Evolutionary conservation across 306 rosid species (phyloP).

Genomic region (Quercus wislizeni): DNA sequence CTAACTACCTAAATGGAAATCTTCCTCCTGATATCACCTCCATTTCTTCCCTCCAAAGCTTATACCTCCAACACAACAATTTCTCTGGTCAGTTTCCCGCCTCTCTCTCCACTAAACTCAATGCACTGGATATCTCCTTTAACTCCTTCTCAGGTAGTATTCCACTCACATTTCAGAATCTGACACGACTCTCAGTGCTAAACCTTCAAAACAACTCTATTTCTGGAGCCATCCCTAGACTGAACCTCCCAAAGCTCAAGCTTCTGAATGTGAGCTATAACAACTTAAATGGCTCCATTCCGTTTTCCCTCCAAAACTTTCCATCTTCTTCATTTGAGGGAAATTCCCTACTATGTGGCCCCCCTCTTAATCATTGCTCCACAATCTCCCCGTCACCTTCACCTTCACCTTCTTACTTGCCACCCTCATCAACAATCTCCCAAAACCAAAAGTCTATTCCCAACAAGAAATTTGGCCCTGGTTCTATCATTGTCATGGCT

Average conservation of each 20-base stretch:
- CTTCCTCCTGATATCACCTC: slow-evolving; percentile 65
- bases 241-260: slow-evolving; percentile 53
- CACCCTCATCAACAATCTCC: slow-evolving; percentile 31
- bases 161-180: slow-evolving; percentile 53
- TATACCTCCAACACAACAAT: slow-evolving; percentile 59
- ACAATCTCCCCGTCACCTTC: slow-evolving; percentile 39
- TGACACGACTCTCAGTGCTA: slow-evolving; percentile 55
- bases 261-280: slow-evolving; percentile 63
- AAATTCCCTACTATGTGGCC: slow-evolving; percentile 61
- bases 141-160: slow-evolving; percentile 65
- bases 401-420: slow-evolving; percentile 34
- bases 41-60: slow-evolving; percentile 57
- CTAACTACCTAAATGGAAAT: slow-evolving; percentile 62
- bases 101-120: slow-evolving; percentile 49
- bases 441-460: slow-evolving; percentile 29
- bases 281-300: slow-evolving; percentile 65
- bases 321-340: slow-evolving; percentile 62
- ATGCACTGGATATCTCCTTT: slow-evolving; percentile 54
- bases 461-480: slow-evolving; percentile 42
- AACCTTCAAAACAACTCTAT: slow-evolving; percentile 59
- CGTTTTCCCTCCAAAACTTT: slow-evolving; percentile 52
- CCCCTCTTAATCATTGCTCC: slow-evolving; percentile 56
- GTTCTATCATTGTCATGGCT: slow-evolving; percentile 48
- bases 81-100: slow-evolving; percentile 68
- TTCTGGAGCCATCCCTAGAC: slow-evolving; percentile 64